Base-by-base conservation (phyloP, 2,329 filamentous ascomycete species). In the Didymella keratinophila region DNA sequence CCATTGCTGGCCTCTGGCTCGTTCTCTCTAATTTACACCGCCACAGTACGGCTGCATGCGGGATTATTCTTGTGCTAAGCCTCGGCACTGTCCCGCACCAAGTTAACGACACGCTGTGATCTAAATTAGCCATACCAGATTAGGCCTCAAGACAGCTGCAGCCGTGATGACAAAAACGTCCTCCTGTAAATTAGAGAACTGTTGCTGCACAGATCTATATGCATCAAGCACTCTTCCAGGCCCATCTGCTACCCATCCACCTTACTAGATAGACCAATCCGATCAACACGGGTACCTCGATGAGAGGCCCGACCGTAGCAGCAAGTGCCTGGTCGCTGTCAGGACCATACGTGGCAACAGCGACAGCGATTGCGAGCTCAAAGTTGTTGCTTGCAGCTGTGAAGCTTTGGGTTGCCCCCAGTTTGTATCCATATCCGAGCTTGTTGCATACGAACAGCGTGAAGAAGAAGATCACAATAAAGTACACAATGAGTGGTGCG, bases 341-440 rank as follows among this genome's bases (percentile, higher is more conserved):
- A 25, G 32, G 45, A 25, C 20, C 44, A 47, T 47, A 47, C 8
- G 44, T 47, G 28, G 44, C 44, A 23, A 47, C 44, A 47, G 44
- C 44, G n/a, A 47, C 44, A 47, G 44, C 28, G 44, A 48, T 48
- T 37, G 30, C 45, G 45, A 48, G 45, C 45, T 48, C 32, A 37
- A 48, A 48, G 44, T 47, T 47, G 44, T 47, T 47, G 44, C 44
- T 47, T 47, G 44, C 44, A 34, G 44, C 44, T 47, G 44, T 47
- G 28, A 47, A 47, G 44, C 44, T 47, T 47, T 47, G 44, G 28
- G 28, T 47, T 47, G 44, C 44, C 28, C 44, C 44, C 28, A 47
- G 14, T 11, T 47, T 47, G 44, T 47, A 47, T 47, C 28, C 44
- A 47, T 47, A 47, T 47, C 44, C 44, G n/a, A 47, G 44, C 44